These are phyloP conservation scores for Mycena filopes DNA, from an alignment of 768 basidiomycete genomes.

Conservation along the genomic window DNA sequence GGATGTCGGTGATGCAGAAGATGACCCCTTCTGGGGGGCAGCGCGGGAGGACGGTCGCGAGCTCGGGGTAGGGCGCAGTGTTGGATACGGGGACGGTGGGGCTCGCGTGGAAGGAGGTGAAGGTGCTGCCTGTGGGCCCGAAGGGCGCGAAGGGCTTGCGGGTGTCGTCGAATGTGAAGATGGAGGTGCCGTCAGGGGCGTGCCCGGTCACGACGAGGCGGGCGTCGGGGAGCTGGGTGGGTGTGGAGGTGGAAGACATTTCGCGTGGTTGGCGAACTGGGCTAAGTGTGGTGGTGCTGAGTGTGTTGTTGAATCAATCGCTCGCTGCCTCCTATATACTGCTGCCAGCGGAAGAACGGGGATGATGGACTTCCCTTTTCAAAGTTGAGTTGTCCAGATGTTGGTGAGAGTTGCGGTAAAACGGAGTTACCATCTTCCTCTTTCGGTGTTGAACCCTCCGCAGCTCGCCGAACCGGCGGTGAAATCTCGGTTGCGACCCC, in stretches of 20 bases:
- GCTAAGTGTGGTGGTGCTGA: too few relatives aligned
- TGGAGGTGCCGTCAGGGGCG: slow-evolving; percentile 13
- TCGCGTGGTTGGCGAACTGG: not conserved
- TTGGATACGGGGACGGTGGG: slow-evolving; percentile 26
- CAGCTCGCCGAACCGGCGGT: too few relatives aligned
- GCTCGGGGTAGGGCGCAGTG: slow-evolving; percentile 20
- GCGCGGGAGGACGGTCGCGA: slow-evolving; percentile 13
- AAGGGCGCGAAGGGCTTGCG: slow-evolving; percentile 17
- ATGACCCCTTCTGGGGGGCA: slow-evolving; percentile 19
- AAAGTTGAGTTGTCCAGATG: too few relatives aligned
- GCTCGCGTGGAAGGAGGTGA: slow-evolving; percentile 23
- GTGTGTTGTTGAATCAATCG: not conserved
- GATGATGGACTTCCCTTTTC: too few relatives aligned
- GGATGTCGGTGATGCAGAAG: slow-evolving; percentile 23
- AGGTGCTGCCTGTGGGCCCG: slow-evolving; percentile 3
- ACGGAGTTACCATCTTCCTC: too few relatives aligned
- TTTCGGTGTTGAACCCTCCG: too few relatives aligned
- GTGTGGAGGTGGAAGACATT: slow-evolving; percentile 7
- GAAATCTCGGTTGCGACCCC: too few relatives aligned
- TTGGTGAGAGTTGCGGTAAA: too few relatives aligned
- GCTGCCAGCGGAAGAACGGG: too few relatives aligned
- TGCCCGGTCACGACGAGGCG: slow-evolving; percentile 19
- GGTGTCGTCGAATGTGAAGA: slow-evolving; percentile 22
- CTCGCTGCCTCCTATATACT: too few relatives aligned
- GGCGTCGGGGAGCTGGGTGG: slow-evolving; percentile 6